phyloP scores from a whole-genome alignment of 1,284 basidiomycete genomes.

The Trichosporon asahii region DNA sequence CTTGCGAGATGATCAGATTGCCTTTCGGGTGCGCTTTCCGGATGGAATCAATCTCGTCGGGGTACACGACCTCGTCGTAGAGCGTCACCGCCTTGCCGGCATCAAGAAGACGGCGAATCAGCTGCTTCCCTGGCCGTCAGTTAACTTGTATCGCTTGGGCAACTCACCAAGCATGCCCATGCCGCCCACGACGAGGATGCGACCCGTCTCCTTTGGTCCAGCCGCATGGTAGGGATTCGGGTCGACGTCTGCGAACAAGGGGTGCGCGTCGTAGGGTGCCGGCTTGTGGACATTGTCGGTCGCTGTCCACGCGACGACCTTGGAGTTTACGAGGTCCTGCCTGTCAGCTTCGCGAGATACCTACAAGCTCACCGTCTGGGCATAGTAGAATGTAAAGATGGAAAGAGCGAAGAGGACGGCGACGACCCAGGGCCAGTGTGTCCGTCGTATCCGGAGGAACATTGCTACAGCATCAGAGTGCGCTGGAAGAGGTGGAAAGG shows the following conservation, averaged over 20 bases:
- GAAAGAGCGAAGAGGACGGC: background rate
- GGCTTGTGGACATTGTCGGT: background rate
- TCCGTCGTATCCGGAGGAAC: slow-evolving; percentile 6
- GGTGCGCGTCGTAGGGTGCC: background rate
- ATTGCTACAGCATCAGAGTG: background rate
- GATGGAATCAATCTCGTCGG: slow-evolving; percentile 26
- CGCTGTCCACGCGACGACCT: background rate
- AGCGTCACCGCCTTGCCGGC: slow-evolving; percentile 27
- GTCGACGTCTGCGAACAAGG: background rate
- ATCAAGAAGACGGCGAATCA: slow-evolving; percentile 27
- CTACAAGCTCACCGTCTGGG: background rate
- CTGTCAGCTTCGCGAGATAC: background rate
- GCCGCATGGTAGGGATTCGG: background rate
- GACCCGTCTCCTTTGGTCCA: background rate
- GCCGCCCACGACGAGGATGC: slow-evolving; percentile 5
- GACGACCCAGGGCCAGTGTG: slow-evolving; percentile 1
- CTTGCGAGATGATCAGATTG: slow-evolving; percentile 14
- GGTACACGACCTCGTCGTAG: slow-evolving; percentile 27
- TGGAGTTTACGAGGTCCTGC: background rate
- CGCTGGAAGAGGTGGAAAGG: background rate
- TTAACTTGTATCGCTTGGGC: background rate
- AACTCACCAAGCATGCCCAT: slow-evolving; percentile 9
- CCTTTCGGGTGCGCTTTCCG: slow-evolving; percentile 19
- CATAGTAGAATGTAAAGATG: background rate
- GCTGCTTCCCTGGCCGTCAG: slow-evolving; percentile 26